phyloP scores from a whole-genome alignment of 2,329 filamentous ascomycete species.

The Aspergillus amoenus region DNA sequence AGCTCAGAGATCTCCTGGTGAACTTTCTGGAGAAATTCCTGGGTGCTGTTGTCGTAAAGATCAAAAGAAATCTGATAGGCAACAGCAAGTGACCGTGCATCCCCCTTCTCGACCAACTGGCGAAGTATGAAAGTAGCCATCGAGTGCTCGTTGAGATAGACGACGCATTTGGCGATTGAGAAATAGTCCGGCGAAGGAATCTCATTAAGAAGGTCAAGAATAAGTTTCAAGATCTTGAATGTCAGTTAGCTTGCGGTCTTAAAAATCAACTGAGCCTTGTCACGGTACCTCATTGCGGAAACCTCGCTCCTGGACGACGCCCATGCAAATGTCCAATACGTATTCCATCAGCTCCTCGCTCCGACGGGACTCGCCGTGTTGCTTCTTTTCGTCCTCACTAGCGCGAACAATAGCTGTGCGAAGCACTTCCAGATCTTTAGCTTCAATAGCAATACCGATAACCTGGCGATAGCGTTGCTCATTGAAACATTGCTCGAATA shows the following conservation, averaged over 20 bases:
- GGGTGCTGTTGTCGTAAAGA: slow-evolving; percentile 96
- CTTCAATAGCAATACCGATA: slow-evolving; percentile 93
- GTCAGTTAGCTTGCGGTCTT: slow-evolving; percentile 3
- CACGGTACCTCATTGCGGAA: slow-evolving; percentile 66
- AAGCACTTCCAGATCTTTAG: slow-evolving; percentile 85
- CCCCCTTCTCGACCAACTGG: slow-evolving; percentile 75
- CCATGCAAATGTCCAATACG: slow-evolving; percentile 93
- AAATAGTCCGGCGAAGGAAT: slow-evolving; percentile 95
- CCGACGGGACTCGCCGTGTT: slow-evolving; percentile 56
- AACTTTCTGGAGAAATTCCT: slow-evolving; percentile 92
- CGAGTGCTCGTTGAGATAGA: slow-evolving; percentile 88
- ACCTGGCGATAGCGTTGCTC: slow-evolving; percentile 91
- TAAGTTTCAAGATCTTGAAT: slow-evolving; percentile 75
- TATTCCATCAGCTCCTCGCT: slow-evolving; percentile 97
- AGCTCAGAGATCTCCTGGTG: slow-evolving; percentile 71
- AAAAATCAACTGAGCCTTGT: slow-evolving; percentile 11
- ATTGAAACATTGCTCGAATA: slow-evolving; percentile 87
- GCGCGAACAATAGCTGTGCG: slow-evolving; percentile 83
- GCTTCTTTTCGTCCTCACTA: slow-evolving; percentile 78
- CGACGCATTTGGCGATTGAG: slow-evolving; percentile 94
- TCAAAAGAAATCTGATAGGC: slow-evolving; percentile 99
- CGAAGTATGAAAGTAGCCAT: slow-evolving; percentile 85
- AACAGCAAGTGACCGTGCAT: slow-evolving; percentile 74
- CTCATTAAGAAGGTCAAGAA: slow-evolving; percentile 92
- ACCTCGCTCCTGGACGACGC: slow-evolving; percentile 88